These are phyloP conservation scores for Diplosphaera chodatii DNA, from an alignment of 139 green algal species.

Conservation along the genomic window DNA sequence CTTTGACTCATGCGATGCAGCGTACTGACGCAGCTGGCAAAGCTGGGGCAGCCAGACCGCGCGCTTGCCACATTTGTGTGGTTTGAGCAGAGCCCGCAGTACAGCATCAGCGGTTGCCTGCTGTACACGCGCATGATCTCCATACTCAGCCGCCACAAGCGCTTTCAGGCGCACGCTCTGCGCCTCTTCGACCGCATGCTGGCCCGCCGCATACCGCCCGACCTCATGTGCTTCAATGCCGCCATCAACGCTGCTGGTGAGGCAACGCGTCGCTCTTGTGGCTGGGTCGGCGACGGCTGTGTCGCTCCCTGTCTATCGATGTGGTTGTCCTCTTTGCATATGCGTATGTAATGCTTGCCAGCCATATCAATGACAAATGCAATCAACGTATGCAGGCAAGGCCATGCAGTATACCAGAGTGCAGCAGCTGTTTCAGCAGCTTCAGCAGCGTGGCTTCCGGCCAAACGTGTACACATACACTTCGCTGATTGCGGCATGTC, in stretches of 20 bases:
- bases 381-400: slow-evolving; percentile 19
- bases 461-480: slow-evolving; percentile 29
- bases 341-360: too few relatives aligned
- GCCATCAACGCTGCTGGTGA: slow-evolving; percentile 33
- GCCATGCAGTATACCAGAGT: slow-evolving; percentile 17
- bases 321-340: too few relatives aligned
- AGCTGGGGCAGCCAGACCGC: not conserved
- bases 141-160: slow-evolving; percentile 14
- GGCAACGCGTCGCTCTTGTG: too few relatives aligned
- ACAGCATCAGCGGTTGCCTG: slow-evolving; percentile 1
- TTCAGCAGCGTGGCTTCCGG: slow-evolving; percentile 18
- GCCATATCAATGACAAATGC: too few relatives aligned
- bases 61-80: slow-evolving; percentile 17
- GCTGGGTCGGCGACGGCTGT: too few relatives aligned
- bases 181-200: slow-evolving; percentile 35
- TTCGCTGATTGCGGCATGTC: slow-evolving; percentile 27
- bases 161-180: slow-evolving; percentile 17
- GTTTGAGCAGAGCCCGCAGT: not conserved
- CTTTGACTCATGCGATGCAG: slow-evolving; percentile 2
- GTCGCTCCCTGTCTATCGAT: too few relatives aligned
- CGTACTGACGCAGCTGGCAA: slow-evolving; percentile 5
- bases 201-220: slow-evolving; percentile 14
- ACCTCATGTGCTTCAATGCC: slow-evolving; percentile 42
- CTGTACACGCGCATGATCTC: slow-evolving; percentile 29
- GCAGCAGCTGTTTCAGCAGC: slow-evolving; percentile 25